phyloP scores from a whole-genome alignment of 73 alveolate species.

The Diophrys sp. region DNA sequence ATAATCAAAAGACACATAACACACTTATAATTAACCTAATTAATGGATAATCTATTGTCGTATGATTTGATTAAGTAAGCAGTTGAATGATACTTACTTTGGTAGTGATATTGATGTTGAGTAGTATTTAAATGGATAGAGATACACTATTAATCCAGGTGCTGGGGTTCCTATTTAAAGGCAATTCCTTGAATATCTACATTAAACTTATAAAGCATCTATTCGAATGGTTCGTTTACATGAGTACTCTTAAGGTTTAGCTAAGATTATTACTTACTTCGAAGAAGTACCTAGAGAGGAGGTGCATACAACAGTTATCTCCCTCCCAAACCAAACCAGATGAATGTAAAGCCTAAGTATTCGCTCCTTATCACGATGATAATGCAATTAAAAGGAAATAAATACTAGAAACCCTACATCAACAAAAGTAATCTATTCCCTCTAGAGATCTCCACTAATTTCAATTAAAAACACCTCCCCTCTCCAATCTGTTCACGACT shows the following conservation, averaged over 20 bases:
- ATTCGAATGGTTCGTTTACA: neutral
- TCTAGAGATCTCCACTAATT: neutral
- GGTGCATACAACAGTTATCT: constrained; percentile 8
- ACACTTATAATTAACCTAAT: neutral
- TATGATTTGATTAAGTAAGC: neutral
- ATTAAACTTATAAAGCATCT: neutral
- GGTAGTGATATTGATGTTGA: constrained; percentile 9
- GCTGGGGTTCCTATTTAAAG: neutral
- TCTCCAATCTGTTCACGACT: neutral
- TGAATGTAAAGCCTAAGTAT: constrained; percentile 6
- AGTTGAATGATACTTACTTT: neutral
- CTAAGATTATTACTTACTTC: neutral
- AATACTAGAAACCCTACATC: constrained; percentile 3
- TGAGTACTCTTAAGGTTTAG: neutral
- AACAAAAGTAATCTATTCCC: neutral
- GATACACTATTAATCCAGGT: constrained; percentile 8
- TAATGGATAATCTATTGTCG: neutral
- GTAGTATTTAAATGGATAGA: neutral
- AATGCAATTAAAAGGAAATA: constrained; percentile 7
- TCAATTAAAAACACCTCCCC: neutral
- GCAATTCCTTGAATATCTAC: neutral
- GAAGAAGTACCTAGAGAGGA: constrained; percentile 4
- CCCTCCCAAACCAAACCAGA: neutral
- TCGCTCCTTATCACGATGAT: constrained; percentile 15
- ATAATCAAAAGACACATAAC: neutral